Percentiles rank a stretch among this genome's conserved stretches.
Conservation (phyloP, 306 rosid species). For the Glycyrrhiza uralensis region DNA sequence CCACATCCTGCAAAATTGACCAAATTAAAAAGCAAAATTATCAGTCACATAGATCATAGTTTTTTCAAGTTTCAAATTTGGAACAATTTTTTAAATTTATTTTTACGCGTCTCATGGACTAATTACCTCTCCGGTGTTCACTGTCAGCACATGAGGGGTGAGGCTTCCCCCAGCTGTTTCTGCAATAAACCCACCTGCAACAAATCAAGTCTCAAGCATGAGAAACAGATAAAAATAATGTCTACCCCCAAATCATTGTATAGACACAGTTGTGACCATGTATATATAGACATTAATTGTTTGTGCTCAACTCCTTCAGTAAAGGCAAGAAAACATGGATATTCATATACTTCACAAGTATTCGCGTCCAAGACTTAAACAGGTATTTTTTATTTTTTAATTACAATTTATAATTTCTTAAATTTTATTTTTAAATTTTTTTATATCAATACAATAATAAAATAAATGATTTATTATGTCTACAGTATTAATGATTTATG, state of each 20-base stretch:
- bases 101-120: not conserved
- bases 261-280: too few species aligned
- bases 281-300: too few species aligned
- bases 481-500: not conserved
- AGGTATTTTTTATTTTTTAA: too few species aligned
- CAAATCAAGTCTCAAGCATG: not conserved
- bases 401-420: too few species aligned
- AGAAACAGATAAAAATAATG: not conserved
- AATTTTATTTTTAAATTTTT: too few species aligned
- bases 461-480: not conserved
- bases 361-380: too few species aligned
- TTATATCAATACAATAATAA: too few species aligned
- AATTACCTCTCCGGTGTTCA: slow-evolving; percentile 50
- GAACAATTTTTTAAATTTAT: not conserved
- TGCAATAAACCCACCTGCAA: slow-evolving; percentile 40
- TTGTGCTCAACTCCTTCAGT: too few species aligned
- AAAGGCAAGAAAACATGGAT: too few species aligned
- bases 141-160: slow-evolving; percentile 39
- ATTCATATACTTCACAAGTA: too few species aligned
- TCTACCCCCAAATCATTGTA: not conserved
- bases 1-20: slow-evolving; percentile 48
- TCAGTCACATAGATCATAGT: too few species aligned
- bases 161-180: slow-evolving; percentile 50
- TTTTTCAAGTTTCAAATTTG: not conserved
- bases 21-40: not conserved